Conservation (phyloP, 805 yeast genomes). For the Wickerhamomyces chaumierensis region DNA sequence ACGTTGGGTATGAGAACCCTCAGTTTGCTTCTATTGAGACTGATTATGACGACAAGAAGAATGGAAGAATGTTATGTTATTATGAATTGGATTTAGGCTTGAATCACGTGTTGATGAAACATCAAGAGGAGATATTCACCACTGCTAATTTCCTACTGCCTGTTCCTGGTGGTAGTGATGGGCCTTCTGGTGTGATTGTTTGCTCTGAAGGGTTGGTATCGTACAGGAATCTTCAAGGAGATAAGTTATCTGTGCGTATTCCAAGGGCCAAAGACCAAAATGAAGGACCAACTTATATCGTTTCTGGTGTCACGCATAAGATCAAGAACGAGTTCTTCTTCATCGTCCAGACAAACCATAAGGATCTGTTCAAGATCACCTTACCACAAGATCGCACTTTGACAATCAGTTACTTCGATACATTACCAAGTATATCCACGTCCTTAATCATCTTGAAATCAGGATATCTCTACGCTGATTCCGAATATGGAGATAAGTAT, state of each 20-base stretch:
- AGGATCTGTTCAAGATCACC: conserved; percentile 67
- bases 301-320: conserved; percentile 53
- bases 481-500: conserved; percentile 49
- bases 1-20: conserved; percentile 76
- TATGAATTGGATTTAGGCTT: conserved; percentile 84
- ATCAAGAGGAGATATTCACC: conserved; percentile 26
- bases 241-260: conserved; percentile 33
- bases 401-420: conserved; percentile 62
- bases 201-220: conserved; percentile 46
- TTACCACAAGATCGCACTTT: conserved; percentile 34
- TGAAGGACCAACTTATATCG: conserved; percentile 24
- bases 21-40: conserved; percentile 71
- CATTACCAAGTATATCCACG: conserved; percentile 45
- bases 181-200: conserved; percentile 59
- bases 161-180: conserved; percentile 63
- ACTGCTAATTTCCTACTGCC: conserved; percentile 45
- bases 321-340: conserved; percentile 53
- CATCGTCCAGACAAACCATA: conserved; percentile 55
- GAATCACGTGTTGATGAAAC: conserved; percentile 55
- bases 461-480: conserved; percentile 65
- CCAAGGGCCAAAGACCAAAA: conserved; percentile 33
- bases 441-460: conserved; percentile 51
- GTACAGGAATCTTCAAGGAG: conserved; percentile 33
- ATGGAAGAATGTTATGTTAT: conserved; percentile 35
- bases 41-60: conserved; percentile 28